Evolutionary conservation across 2,329 filamentous ascomycete genomes (phyloP), one percentile per base, ranked within the genome.

Genomic region (Alternaria viburni): DNA sequence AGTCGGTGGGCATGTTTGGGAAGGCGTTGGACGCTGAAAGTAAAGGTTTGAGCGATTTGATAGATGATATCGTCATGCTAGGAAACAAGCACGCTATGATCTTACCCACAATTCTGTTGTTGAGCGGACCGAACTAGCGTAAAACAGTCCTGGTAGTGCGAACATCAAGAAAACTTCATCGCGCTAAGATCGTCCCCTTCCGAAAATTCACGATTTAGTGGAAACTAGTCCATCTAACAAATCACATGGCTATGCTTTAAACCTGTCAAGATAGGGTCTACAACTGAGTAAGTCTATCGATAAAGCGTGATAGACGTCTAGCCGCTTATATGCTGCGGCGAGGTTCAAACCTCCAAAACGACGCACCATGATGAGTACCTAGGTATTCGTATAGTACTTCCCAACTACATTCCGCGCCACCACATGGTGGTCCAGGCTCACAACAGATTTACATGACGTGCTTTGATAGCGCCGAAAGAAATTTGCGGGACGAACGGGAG

Each of bases 1-100:
- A 78, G 75, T 69, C 58, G 77, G 30, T 80, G 77, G 77, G 77
- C 77, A 13, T 77, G 73, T 64, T 54, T 79, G 47, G 77, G 74
- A 43, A 72, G 76, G 56, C 67, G 68, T 7, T 80, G 77, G 77
- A 66, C 62, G 17, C 21, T 78, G 11, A 74, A 68, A 55, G 72
- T 47, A 3, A 72, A 74, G 28, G 61, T 72, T 6, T 71, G 65
- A 26, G 23, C 15, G 5, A 55, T 55, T 23, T 19, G n/a, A 45
- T 26, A 55, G 21, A 55, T 28, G 12, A n/a, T 15, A n/a, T 32
- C 19, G 49, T 41, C 19, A 36, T 41, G 49, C 30, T 52, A 17
- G 4, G 49, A n/a, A 41, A 52, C 13, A 5, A 52, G 49, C 28
- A 52, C 49, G 23, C 15, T 13, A 49, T 32, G 44, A 25, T 49